These are phyloP conservation scores for Chytriomyces sp. DNA, from an alignment of 192 early-diverging fungal genomes.

Conservation along the genomic window DNA sequence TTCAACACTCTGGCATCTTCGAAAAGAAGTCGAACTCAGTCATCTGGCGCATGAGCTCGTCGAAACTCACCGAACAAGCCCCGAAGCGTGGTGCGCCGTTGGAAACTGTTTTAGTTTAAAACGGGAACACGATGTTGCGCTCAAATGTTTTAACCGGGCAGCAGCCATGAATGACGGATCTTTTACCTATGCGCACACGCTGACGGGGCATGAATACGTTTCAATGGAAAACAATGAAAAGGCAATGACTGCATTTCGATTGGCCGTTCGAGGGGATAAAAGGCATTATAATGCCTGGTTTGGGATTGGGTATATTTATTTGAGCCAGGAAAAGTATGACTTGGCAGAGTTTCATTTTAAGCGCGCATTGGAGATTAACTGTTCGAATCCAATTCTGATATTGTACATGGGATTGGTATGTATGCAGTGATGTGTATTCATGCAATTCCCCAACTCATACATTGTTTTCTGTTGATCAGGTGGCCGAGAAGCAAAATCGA, in stretches of 20 bases:
- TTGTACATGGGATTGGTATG: slow-evolving; percentile 74
- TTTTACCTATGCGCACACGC: slow-evolving; percentile 82
- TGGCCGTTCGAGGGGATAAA: slow-evolving; percentile 70
- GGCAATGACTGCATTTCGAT: slow-evolving; percentile 74
- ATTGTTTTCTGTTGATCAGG: slow-evolving; percentile 14
- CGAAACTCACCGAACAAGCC: slow-evolving; percentile 64
- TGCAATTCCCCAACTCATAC: background rate
- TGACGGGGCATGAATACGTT: slow-evolving; percentile 83
- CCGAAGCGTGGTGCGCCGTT: slow-evolving; percentile 77
- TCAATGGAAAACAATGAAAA: slow-evolving; percentile 75
- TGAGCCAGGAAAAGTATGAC: slow-evolving; percentile 73
- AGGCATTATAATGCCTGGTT: slow-evolving; percentile 88
- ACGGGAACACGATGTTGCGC: slow-evolving; percentile 74
- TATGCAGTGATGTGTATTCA: background rate
- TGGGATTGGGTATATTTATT: slow-evolving; percentile 76
- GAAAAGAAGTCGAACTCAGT: slow-evolving; percentile 71
- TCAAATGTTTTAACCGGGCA: slow-evolving; percentile 78
- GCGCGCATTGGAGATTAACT: slow-evolving; percentile 74
- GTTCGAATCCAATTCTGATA: slow-evolving; percentile 72
- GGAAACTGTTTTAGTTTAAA: slow-evolving; percentile 64
- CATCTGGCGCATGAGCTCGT: slow-evolving; percentile 78
- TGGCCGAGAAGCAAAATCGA: slow-evolving; percentile 56
- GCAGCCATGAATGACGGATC: slow-evolving; percentile 66
- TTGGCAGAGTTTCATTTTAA: slow-evolving; percentile 76
- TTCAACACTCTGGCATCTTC: slow-evolving; percentile 84